These are phyloP conservation scores for Umbilicus rupestris DNA, from an alignment of 164 flowering plant species.

Conservation along the genomic window DNA sequence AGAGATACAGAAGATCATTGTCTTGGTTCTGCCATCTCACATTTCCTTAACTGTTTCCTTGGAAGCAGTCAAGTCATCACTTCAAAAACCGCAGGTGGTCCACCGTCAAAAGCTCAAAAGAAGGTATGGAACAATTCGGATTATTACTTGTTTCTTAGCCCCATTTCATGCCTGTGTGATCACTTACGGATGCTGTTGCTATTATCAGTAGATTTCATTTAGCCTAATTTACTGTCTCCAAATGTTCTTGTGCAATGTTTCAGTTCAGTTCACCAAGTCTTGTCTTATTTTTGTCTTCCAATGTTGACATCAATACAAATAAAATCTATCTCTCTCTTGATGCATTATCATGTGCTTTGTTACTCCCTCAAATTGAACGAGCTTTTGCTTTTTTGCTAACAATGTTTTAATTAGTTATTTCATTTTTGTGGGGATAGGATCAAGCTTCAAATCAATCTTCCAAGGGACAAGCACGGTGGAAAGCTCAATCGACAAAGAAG, in stretches of 20 bases:
- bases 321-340: too few species aligned
- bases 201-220: too few species aligned
- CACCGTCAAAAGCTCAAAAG: conserved; percentile 33
- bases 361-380: background rate
- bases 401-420: background rate
- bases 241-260: background rate
- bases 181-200: too few species aligned
- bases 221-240: too few species aligned
- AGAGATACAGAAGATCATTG: conserved; percentile 89
- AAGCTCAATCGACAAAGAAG: conserved; percentile 33
- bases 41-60: conserved; percentile 79
- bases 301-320: background rate
- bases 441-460: conserved; percentile 41
- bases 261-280: background rate
- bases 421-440: conserved; percentile 35
- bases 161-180: background rate
- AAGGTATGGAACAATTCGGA: conserved; percentile 41
- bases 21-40: conserved; percentile 68
- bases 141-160: background rate
- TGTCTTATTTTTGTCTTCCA: background rate
- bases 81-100: conserved; percentile 25
- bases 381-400: background rate
- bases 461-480: conserved; percentile 41
- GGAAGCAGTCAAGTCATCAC: conserved; percentile 47
- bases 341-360: background rate